A percentile compares a stretch with the other conserved stretches of the same genome.
These are phyloP conservation scores for Mycena vulgaris DNA, from an alignment of 768 basidiomycete species.

Conservation along the genomic window DNA sequence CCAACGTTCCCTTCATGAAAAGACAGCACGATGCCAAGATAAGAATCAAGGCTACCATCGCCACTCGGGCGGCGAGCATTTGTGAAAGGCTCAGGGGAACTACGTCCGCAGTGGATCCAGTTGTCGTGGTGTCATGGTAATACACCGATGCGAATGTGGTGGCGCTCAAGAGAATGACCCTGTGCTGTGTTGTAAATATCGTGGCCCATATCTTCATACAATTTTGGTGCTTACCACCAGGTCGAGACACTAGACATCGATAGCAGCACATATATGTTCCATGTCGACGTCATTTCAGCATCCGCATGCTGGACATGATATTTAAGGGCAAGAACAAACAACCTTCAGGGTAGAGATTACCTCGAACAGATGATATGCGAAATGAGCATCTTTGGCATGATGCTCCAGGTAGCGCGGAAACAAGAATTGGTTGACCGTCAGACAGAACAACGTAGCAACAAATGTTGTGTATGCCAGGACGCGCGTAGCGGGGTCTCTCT, in stretches of 20 bases:
- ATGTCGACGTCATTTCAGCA: background rate
- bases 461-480: conserved; percentile 20
- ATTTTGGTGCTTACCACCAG: conserved; percentile 17
- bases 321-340: background rate
- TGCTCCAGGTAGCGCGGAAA: conserved; percentile 5
- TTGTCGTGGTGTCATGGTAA: conserved; percentile 12
- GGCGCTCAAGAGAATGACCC: conserved; percentile 1
- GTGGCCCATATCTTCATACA: background rate
- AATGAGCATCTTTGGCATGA: conserved; percentile 9
- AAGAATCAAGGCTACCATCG: conserved; percentile 4
- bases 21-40: background rate
- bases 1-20: conserved; percentile 13
- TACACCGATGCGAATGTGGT: conserved; percentile 15
- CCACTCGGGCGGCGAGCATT: conserved; percentile 13
- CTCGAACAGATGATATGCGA: conserved; percentile 16
- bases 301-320: background rate
- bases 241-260: conserved; percentile 28
- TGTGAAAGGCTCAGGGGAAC: background rate
- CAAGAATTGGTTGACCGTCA: conserved; percentile 11
- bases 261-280: conserved; percentile 15
- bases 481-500: conserved; percentile 18
- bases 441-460: background rate
- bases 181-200: background rate
- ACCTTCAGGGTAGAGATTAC: background rate
- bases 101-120: conserved; percentile 7